These are phyloP conservation scores for Cercophora newfieldiana DNA, from an alignment of 495 filamentous ascomycete genomes.

Conservation along the genomic window DNA sequence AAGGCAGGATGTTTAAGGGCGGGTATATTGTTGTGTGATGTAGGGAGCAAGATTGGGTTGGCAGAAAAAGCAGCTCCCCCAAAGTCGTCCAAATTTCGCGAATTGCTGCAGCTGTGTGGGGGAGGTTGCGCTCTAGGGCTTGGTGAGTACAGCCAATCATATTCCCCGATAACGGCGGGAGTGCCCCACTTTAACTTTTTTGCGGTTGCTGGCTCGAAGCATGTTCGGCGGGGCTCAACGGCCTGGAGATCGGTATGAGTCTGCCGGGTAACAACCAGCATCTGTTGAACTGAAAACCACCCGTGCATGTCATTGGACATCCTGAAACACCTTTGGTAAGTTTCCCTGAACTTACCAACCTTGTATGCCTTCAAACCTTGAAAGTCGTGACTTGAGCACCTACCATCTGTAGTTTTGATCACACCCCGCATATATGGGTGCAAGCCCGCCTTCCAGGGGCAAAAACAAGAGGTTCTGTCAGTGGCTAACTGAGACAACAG, in stretches of 20 bases:
- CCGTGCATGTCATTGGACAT: neutral
- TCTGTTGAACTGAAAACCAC: conserved; percentile 2
- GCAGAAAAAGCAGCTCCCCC: conserved; percentile 20
- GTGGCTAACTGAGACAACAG: neutral
- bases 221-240: neutral
- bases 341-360: neutral
- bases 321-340: neutral
- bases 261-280: neutral
- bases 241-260: neutral
- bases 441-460: neutral
- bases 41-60: conserved; percentile 21
- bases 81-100: conserved; percentile 30
- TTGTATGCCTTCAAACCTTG: neutral
- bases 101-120: conserved; percentile 35
- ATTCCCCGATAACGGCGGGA: too few relatives aligned
- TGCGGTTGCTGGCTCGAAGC: neutral
- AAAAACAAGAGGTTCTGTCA: neutral
- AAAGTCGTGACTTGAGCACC: neutral
- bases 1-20: conserved; percentile 99
- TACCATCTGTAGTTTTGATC: neutral
- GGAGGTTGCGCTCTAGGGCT: conserved; percentile 33
- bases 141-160: conserved; percentile 24
- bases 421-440: too few relatives aligned
- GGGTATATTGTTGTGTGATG: conserved; percentile 39
- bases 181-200: conserved; percentile 14